A percentile compares a stretch with the other conserved stretches of the same genome.
These are phyloP conservation scores for Vigna nakashimae DNA, from an alignment of 306 rosid species.

Conservation along the genomic window DNA sequence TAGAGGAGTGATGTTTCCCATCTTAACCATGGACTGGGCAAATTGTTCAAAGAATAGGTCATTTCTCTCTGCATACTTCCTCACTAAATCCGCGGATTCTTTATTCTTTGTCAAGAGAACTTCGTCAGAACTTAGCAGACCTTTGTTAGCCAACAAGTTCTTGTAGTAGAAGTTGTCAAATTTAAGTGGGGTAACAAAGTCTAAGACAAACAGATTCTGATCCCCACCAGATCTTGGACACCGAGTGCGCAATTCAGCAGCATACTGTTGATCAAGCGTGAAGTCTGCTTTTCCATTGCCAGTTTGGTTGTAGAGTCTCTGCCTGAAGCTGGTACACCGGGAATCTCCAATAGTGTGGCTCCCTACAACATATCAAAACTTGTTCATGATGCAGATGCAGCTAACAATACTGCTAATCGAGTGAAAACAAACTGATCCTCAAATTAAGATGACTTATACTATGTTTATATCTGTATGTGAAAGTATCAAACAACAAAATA, in stretches of 20 bases:
- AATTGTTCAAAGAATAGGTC: constrained; percentile 80
- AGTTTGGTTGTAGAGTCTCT: constrained; percentile 90
- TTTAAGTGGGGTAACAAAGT: constrained; percentile 75
- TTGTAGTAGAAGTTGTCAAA: constrained; percentile 86
- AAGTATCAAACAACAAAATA: neutral
- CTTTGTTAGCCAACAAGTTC: constrained; percentile 70
- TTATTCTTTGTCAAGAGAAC: constrained; percentile 67
- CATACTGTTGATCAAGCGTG: constrained; percentile 67
- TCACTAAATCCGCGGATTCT: constrained; percentile 67
- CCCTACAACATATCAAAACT: constrained; percentile 52
- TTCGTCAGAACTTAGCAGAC: constrained; percentile 83
- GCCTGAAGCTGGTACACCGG: constrained; percentile 91
- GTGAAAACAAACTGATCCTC: neutral
- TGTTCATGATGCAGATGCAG: neutral
- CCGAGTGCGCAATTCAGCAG: constrained; percentile 59
- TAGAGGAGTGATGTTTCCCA: constrained; percentile 88
- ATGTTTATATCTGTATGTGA: neutral
- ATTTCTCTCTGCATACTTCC: constrained; percentile 63
- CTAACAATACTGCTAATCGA: neutral
- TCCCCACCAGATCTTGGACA: constrained; percentile 96
- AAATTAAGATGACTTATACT: constrained; percentile 1
- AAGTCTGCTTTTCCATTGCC: constrained; percentile 78
- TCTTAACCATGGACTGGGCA: constrained; percentile 88
- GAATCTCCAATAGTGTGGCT: constrained; percentile 92
- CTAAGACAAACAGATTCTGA: constrained; percentile 79